phyloP scores from a whole-genome alignment of 768 basidiomycete genomes.

The Russula virescens region DNA sequence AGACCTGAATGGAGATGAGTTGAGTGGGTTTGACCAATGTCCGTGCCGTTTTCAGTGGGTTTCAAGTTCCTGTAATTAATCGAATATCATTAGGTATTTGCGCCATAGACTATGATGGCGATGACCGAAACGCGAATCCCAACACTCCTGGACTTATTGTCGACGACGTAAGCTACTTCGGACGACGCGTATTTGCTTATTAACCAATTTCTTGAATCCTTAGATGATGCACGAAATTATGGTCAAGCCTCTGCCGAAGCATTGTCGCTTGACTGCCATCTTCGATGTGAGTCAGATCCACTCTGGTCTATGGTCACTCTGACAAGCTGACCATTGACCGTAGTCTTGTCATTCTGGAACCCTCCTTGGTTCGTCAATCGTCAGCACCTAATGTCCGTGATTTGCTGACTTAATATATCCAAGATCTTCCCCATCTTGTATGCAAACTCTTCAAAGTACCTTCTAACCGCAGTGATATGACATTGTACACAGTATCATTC shows the following conservation, averaged over 20 bases:
- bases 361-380: not conserved
- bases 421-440: slow-evolving; percentile 5
- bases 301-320: not conserved
- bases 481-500: not conserved
- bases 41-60: not conserved
- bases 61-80: not conserved
- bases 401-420: not conserved
- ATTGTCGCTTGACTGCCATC: slow-evolving; percentile 2
- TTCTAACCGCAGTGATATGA: not conserved
- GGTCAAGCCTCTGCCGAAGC: not conserved
- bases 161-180: not conserved
- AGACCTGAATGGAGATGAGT: not conserved
- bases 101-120: not conserved
- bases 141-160: not conserved
- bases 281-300: not conserved
- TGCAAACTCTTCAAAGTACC: not conserved
- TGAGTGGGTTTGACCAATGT: not conserved
- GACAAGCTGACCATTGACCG: not conserved
- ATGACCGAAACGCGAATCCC: not conserved
- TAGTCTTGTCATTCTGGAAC: slow-evolving; percentile 3
- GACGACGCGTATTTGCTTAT: no score
- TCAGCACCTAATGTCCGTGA: not conserved
- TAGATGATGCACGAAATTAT: not conserved
- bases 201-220: not conserved
- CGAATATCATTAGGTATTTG: not conserved